Conservation (phyloP, 1,284 basidiomycete genomes). For the Mycena sp. region DNA sequence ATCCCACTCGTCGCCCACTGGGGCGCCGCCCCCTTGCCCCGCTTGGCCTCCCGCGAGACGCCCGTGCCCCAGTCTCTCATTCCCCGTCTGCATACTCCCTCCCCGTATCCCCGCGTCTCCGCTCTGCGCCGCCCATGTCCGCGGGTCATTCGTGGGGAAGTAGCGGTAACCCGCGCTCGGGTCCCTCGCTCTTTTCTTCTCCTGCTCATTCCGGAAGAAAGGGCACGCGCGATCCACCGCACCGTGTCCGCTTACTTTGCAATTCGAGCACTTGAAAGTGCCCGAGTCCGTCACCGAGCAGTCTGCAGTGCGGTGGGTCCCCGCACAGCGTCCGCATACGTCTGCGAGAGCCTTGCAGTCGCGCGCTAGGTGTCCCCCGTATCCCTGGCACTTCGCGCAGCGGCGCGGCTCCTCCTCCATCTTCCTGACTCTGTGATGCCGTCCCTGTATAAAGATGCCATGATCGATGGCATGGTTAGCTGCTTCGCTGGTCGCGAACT, state of each 20-base stretch:
- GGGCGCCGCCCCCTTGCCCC: neutral
- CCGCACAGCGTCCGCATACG: neutral
- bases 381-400: slow-evolving; percentile 13
- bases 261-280: neutral
- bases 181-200: neutral
- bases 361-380: neutral
- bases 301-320: neutral
- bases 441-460: neutral
- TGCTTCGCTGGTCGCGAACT: neutral
- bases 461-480: slow-evolving; percentile 12
- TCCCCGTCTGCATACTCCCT: neutral
- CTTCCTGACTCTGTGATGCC: neutral
- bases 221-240: neutral
- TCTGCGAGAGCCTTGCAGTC: neutral
- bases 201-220: neutral
- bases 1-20: neutral
- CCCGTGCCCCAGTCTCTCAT: neutral
- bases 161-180: neutral
- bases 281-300: neutral
- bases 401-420: neutral
- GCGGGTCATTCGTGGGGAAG: neutral
- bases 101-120: no score
- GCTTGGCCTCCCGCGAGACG: neutral
- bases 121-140: neutral
- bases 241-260: neutral